Percentiles rank a stretch among this genome's conserved stretches.
These are phyloP conservation scores for Metschnikowia lachancei DNA, from an alignment of 805 yeast species.

Conservation along the genomic window DNA sequence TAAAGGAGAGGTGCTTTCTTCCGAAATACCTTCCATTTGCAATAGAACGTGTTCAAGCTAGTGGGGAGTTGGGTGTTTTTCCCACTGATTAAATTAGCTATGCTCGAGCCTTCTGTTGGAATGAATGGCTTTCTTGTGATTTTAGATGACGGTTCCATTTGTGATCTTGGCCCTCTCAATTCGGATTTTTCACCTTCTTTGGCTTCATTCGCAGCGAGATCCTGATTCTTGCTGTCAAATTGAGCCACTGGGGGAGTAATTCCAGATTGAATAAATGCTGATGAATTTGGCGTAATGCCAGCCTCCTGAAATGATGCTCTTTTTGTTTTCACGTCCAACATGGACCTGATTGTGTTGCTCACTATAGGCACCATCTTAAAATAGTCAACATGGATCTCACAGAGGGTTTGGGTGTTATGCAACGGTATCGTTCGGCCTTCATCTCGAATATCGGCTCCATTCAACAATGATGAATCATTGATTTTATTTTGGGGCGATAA, in stretches of 20 bases:
- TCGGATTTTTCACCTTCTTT: neutral
- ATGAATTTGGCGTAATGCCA: slow-evolving; percentile 31
- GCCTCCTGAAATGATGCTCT: slow-evolving; percentile 18
- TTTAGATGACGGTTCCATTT: neutral
- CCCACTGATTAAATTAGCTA: slow-evolving; percentile 13
- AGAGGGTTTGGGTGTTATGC: slow-evolving; percentile 10
- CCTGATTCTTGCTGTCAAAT: slow-evolving; percentile 20
- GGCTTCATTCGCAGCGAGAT: neutral
- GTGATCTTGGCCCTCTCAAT: neutral
- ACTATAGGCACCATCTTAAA: slow-evolving; percentile 23
- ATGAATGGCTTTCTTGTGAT: neutral
- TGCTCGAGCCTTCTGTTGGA: slow-evolving; percentile 18
- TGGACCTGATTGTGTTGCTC: slow-evolving; percentile 12
- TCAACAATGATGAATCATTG: slow-evolving; percentile 1
- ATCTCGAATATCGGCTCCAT: neutral
- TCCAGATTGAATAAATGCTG: slow-evolving; percentile 21
- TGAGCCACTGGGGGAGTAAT: slow-evolving; percentile 26
- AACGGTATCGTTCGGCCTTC: slow-evolving; percentile 6
- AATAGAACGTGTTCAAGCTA: slow-evolving; percentile 56
- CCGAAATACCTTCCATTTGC: slow-evolving; percentile 85
- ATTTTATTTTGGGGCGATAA: neutral
- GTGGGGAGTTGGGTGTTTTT: slow-evolving; percentile 26
- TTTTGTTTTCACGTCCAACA: slow-evolving; percentile 14
- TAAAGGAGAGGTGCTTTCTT: slow-evolving; percentile 80
- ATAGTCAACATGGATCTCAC: slow-evolving; percentile 11